Base-by-base conservation (phyloP, 1,139 yeast genomes). In the Scheffersomyces insectosa region DNA sequence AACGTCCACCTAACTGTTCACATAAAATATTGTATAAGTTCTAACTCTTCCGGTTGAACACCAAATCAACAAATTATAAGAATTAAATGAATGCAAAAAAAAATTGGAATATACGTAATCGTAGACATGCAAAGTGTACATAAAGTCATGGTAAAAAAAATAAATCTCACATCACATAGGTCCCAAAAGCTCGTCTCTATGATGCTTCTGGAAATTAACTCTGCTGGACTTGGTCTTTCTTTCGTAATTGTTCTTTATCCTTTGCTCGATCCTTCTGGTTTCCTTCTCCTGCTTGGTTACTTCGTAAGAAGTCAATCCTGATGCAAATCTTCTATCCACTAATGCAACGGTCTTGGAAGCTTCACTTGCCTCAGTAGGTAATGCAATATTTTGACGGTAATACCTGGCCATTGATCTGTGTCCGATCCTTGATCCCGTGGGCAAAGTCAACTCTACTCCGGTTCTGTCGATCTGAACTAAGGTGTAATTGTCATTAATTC, bases 361-460 rank as follows among this genome's bases (percentile, higher is more conserved):
- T 10, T 71, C 76, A 3, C 41, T 41, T 8, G 56, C 42, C 10
- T 55, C 65, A 6, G 57, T 43, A 3, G 71, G 68, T 12, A 54
- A 41, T 0, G 63, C 57, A 20, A 68, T 55, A 40, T 65, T 70
- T 48, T 71, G 80, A 41, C 75, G 72, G 43, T 72, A 68, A 44
- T 72, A 70, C 36, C 73, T 61, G n/a, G 63, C 56, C 72, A 75
- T 68, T 2, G 75, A 59, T 40, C 83, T 58, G 54, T 78, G 82
- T 0, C 81, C 81, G 3, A 79, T 61, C 40, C 65, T 65, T 7
- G 71, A 57, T 1, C 83, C 83, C n/a, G 75, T 65, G 0, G 82
- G 80, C 34, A 79, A 65, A 1, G 65, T 59, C 39, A 75, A 50
- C 39, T 70, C 76, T 1, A 68, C 72, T 1, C 78, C 79, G 4